Base-by-base conservation (phyloP, 139 green algal genomes). In the Picochlorum costavermella region DNA sequence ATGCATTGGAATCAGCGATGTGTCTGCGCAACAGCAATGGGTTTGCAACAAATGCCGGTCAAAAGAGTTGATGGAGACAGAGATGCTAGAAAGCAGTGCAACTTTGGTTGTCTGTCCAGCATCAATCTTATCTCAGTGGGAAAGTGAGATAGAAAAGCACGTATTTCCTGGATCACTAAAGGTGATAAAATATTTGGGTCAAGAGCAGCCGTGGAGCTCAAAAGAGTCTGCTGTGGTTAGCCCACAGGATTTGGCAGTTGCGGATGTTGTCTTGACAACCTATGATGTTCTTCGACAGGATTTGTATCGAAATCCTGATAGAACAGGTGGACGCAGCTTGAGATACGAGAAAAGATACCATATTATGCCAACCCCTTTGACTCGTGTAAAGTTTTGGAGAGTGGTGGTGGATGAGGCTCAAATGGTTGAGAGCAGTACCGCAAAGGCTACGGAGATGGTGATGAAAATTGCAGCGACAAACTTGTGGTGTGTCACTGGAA, bases 401-500 rank as follows among this genome's bases (percentile, higher is more conserved):
- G 81, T 98, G 26, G 86, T 87, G 48, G 71, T 97, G 56, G 92
- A 98, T 62, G 92, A 96, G 69, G 90, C 90, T 0, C 89, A 98
- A 71, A 85, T 93, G 80, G 88, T 98, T 60, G 84, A 91, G 69
- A 77, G 71, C 67, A 60, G 50, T 51, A 86, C 84, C 0, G 72
- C 81, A 31, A 82, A 86, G 53, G 90, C 88, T 1, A 75, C 88
- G 5, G 69, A 84, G 57, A 92, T 96, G 87, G 88, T 88, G 8
- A 59, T 72, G 17, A 73, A 78, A 60, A 67, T 92, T 53, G 12
- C 57, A 0, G 63, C 73, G 1, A 56, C 60, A n/a, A 68, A 85
- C 63, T 51, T 75, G 6, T 88, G 80, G 74, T 74, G 31, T 43
- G 76, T 96, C 2, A 90, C 80, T 0, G 90, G 91, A 60, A 97